Evolutionary conservation across 257 asterid species (phyloP).

Genomic region (Solanum raphanifolium): DNA sequence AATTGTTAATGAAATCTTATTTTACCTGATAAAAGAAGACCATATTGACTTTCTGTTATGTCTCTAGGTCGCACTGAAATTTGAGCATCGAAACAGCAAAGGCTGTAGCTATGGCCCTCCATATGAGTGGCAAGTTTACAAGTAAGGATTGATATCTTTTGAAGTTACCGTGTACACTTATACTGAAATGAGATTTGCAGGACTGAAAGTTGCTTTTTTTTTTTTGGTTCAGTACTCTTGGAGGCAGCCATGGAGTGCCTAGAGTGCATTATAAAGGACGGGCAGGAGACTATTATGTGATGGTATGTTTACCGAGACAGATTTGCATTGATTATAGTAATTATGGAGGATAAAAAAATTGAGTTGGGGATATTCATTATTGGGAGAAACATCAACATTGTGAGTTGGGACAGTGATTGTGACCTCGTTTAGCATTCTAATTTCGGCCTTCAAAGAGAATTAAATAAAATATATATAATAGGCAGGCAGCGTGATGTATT

Average conservation of each 20-base stretch:
- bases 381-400: neutral
- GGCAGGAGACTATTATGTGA: constrained; percentile 35
- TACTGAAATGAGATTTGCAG: neutral
- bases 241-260: constrained; percentile 43
- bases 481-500: neutral
- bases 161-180: neutral
- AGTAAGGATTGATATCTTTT: constrained; percentile 16
- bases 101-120: constrained; percentile 48
- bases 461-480: neutral
- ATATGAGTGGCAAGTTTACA: constrained; percentile 40
- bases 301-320: constrained; percentile 18
- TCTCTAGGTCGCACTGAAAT: constrained; percentile 33
- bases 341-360: neutral
- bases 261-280: constrained; percentile 36
- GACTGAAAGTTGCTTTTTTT: neutral
- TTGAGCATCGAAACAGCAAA: constrained; percentile 42
- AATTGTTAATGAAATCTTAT: neutral
- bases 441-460: neutral
- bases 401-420: neutral
- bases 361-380: neutral
- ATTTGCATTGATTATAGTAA: neutral
- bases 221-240: constrained; percentile 24
- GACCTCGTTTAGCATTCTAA: neutral
- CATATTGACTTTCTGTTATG: neutral
- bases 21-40: neutral